phyloP scores from a whole-genome alignment of 2,329 filamentous ascomycete species.

The Mycogone perniciosa region DNA sequence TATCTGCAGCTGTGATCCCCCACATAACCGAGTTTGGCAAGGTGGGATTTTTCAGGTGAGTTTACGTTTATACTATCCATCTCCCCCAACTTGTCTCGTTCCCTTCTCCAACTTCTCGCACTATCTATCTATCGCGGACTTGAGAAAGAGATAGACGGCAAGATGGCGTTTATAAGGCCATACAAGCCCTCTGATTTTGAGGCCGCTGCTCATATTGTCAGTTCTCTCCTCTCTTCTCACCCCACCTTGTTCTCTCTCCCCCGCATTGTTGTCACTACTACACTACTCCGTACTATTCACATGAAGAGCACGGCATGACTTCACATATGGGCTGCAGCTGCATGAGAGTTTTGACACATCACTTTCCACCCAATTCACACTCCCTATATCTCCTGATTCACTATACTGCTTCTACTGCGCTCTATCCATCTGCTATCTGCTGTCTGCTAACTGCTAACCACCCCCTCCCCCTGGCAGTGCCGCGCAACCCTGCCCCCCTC shows the following conservation, averaged over 20 bases:
- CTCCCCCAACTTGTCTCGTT: not conserved
- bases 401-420: not conserved
- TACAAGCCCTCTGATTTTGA: slow-evolving; percentile 35
- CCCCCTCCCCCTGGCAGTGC: slow-evolving; percentile 30
- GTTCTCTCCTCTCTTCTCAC: slow-evolving; percentile 10
- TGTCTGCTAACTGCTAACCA: not conserved
- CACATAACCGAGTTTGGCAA: too few species aligned
- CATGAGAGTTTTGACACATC: too few species aligned
- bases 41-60: too few species aligned
- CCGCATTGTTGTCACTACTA: not conserved
- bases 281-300: too few species aligned
- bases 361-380: too few species aligned
- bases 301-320: too few species aligned
- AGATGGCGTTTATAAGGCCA: slow-evolving; percentile 41
- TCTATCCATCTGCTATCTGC: not conserved
- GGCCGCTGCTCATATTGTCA: slow-evolving; percentile 36
- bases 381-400: too few species aligned
- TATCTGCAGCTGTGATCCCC: too few species aligned
- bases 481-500: slow-evolving; percentile 41
- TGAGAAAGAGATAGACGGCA: not conserved
- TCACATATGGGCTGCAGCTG: too few species aligned
- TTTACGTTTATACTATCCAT: too few species aligned
- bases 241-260: not conserved
- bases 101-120: not conserved
- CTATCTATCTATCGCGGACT: not conserved